Conservation (phyloP, 257 asterid species). For the Ilex aquifolium region DNA sequence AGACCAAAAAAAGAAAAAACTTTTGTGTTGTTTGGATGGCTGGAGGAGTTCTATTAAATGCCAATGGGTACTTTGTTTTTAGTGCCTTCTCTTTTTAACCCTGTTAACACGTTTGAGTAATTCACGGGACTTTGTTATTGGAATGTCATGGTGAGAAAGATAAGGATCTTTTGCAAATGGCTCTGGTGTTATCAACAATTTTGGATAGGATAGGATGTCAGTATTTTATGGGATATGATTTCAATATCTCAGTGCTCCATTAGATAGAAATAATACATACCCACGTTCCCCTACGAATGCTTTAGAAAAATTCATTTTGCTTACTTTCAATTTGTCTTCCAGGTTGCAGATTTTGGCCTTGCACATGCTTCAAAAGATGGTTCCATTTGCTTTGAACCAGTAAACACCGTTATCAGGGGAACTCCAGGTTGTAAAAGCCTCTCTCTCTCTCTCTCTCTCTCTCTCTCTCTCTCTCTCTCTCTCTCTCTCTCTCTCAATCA, state of each 20-base stretch:
- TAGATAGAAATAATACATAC: too few relatives aligned
- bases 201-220: too few relatives aligned
- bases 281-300: too few relatives aligned
- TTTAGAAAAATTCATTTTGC: not conserved
- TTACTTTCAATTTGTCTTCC: conserved; percentile 12
- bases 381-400: conserved; percentile 83
- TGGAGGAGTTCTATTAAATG: not conserved
- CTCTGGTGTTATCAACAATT: too few relatives aligned
- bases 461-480: conserved; percentile 3
- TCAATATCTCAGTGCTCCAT: too few relatives aligned
- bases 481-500: conserved; percentile 5
- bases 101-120: too few relatives aligned
- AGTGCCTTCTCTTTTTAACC: not conserved
- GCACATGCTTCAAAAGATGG: conserved; percentile 94
- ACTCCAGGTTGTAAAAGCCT: conserved; percentile 63
- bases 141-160: too few relatives aligned
- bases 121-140: too few relatives aligned
- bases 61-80: not conserved
- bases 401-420: conserved; percentile 88
- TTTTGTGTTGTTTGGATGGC: not conserved
- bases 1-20: too few relatives aligned
- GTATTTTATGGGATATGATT: too few relatives aligned
- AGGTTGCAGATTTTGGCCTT: conserved; percentile 98
- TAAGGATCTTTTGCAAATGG: too few relatives aligned
- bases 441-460: not conserved